Base-by-base conservation (phyloP, 2,329 filamentous ascomycete genomes). In the Apiospora aurea region DNA sequence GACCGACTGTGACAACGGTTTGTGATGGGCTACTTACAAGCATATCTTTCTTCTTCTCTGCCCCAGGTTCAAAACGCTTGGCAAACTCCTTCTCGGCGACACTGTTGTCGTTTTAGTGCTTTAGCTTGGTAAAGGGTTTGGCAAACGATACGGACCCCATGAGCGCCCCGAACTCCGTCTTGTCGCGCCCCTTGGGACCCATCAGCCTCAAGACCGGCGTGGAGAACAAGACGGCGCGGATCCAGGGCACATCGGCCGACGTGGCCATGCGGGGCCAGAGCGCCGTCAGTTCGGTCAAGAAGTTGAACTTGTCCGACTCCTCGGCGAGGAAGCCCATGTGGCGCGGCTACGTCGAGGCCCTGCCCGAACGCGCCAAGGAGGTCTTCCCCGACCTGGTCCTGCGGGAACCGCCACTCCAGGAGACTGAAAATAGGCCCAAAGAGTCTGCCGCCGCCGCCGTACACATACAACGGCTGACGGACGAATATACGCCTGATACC, bases 11-110 rank as follows among this genome's bases (percentile, higher is more conserved):
- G 5, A 13, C 44, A 6, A 5, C 7, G 3, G 34, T 5, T 11
- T 16, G 53, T n/a, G 38, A 66, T 7, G 46, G 16, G 16, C 10
- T 21, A 26, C 72, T 75, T 73, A 79, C 84, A 6, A 89, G 79
- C 87, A 89, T 89, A 73, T 89, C 87, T 7, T 81, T 77, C 26
- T 83, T 80, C 5, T 82, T 81, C 18, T 85, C 82, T 1, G 81
- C 80, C 49, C 85, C 79, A 1, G 79, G 79, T 1, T 80, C 80
- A 70, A 84, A 87, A 16, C 87, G 81, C 70, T 86, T 82, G 1
- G 76, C 78, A 0, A 87, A 84, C 8, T 85, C 79, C 46, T 83
- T 77, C 38, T 83, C 82, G 0, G 86, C 86, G n/a, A 87, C 72
- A 72, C 87, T 78, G 75, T 81, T 71, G 10, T 18, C 43, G 41